Evolutionary conservation across 805 yeast species (phyloP), one percentile per base, ranked within the genome.

Genomic region (Torulaspora indica): DNA sequence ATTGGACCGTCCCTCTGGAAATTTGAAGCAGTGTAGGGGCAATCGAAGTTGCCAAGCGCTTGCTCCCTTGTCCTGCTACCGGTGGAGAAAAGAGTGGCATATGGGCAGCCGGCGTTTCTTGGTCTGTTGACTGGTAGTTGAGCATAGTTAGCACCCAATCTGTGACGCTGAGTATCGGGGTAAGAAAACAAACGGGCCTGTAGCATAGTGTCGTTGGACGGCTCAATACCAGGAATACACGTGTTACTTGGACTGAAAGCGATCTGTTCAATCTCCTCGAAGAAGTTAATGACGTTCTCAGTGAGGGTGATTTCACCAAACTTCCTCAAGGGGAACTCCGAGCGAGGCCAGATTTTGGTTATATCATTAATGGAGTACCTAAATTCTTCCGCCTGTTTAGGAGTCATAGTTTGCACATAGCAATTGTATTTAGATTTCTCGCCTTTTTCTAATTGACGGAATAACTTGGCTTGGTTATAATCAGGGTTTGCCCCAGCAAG

Each of bases 291-390:
- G 33, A 79, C 79, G 64, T 78, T 78, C 58, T 71, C 69, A 65
- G 79, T 73, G 51, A 79, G 67, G 8, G 72, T 72, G 47, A 79
- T 63, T 57, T 71, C 71, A 52, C 83, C 95, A 64, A 87, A 82
- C 66, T 78, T 80, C 67, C 95, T 77, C 71, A 87, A 68, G 62
- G 95, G 95, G 74, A 77, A 87, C 43, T 86, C 81, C 56, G 71
- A 71, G 64, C 86, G 91, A 23, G 95, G 87, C 95, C 95, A 86
- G 43, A 84, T 81, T 72, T 87, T 88, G 53, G 96, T 87, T 65
- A 87, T 75, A 68, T 87, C 96, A 62, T 84, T 86, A 42, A 88
- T 86, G 7, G 90, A 82, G 69, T 83, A 86, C 60, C 82, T 82
- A 42, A 77, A 78, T 50, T 78, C 69, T 65, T 82, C 78, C 45